Conservation (phyloP, 2,329 filamentous ascomycete species). For the Pyrenochaeta sp. region DNA sequence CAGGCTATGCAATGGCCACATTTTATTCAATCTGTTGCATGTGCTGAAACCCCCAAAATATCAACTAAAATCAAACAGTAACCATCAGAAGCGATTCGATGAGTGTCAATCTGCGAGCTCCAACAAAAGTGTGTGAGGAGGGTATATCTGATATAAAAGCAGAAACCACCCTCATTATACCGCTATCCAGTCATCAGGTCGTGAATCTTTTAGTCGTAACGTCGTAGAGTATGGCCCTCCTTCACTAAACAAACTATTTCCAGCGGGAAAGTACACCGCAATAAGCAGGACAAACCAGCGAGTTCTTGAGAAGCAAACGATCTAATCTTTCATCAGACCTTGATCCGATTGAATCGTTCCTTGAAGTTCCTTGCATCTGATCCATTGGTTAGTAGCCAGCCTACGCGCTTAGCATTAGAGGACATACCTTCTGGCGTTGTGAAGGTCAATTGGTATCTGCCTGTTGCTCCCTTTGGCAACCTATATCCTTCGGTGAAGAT, state of each 20-base stretch:
- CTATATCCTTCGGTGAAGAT: conserved; percentile 63
- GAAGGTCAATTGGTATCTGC: conserved; percentile 47
- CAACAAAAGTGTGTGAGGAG: conserved; percentile 25
- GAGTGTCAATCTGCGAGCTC: conserved; percentile 16
- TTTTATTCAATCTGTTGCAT: not conserved
- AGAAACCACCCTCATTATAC: conserved; percentile 33
- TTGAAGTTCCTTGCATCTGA: conserved; percentile 41
- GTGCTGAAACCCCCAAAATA: not conserved
- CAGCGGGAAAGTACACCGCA: not conserved
- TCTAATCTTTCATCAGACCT: conserved; percentile 3
- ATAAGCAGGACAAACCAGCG: not conserved
- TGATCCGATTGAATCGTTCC: conserved; percentile 44
- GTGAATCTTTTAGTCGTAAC: conserved; percentile 24
- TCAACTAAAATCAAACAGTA: not conserved
- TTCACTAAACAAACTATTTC: too few species aligned
- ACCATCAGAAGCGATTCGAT: not conserved
- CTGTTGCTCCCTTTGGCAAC: conserved; percentile 36
- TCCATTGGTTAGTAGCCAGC: not conserved
- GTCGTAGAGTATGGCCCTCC: conserved; percentile 7
- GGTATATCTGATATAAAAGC: conserved; percentile 46
- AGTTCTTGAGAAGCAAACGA: not conserved
- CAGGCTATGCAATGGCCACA: too few species aligned
- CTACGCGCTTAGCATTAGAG: too few species aligned
- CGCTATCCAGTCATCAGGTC: conserved; percentile 37
- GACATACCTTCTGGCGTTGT: conserved; percentile 41